Base-by-base conservation (phyloP, 441 rosid species). In the Sinapis alba region DNA sequence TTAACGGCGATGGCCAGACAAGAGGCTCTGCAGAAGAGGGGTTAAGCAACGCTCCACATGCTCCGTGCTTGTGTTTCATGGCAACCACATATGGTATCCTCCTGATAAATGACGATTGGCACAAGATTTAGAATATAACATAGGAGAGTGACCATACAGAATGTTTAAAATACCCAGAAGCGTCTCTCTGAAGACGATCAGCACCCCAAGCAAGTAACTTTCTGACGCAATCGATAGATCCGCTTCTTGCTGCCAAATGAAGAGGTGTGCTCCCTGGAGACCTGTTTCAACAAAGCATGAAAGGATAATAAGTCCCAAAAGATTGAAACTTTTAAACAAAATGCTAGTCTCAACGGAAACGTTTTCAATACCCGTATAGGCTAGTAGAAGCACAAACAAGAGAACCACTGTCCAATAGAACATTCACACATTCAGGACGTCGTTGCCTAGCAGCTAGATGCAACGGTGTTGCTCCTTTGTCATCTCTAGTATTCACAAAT, bases 161-260 rank as follows among this genome's bases (percentile, higher is more conserved):
- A 72, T n/a, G 38, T 19, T 53, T 24, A 23, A 28, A 32, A 72
- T 93, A 96, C 99, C 99, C 99, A 47, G 97, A 88, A 63, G 90
- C 82, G 76, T 96, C 99, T 90, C 97, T 81, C 68, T 91, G 98
- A 78, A 84, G 85, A 59, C 99, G 96, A 88, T 96, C 98, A 19
- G 99, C 98, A 61, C 99, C 99, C 97, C 97, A 93, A 2, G 99
- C 98, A 72, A 96, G 87, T 85, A 96, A 82, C 30, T 85, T 90
- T 0, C 97, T 97, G 27, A 91, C 87, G 75, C 98, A 96, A 74
- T 91, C 99, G 7, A 91, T 87, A 76, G 98, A 96, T 65, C 99
- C 99, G 0, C 96, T 95, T 83, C 97, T 84, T 5, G 99, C 99
- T 47, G 99, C 99, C 77, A 96, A 80, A 83, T 93, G 99, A 78